Base-by-base conservation (phyloP, 176 grass and related monocot genomes). In the Musa troglodytarum region DNA sequence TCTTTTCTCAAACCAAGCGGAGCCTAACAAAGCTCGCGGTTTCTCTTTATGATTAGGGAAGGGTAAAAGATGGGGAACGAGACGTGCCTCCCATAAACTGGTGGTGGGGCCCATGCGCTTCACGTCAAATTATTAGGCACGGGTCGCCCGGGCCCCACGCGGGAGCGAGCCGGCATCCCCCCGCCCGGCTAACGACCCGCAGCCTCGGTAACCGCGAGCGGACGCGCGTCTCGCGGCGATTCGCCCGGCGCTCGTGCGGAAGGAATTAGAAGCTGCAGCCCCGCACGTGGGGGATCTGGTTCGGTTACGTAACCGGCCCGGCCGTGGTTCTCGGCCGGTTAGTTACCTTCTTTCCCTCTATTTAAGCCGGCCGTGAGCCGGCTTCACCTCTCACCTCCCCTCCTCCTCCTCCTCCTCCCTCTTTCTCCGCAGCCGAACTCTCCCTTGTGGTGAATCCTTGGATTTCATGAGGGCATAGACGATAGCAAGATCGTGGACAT, bases 401-500 rank as follows among this genome's bases (percentile, higher is more conserved):
- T 17, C 12, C 26, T 9, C 17, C 52, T 76, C 68, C 68, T 66
- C 8, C 49, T 20, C 72, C 61, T 80, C 49, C 55, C 22, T 81
- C 50, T 68, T 62, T 11, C 34, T 58, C 64, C 63, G 50, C 15
- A 14, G 54, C 10, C 14, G 34, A 43, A 43, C 34, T 43, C 34
- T 43, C 28, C 28, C 34, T 43, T 43, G 34, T 43, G 34, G 3
- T 43, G 34, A 43, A 6, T 43, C 34, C 34, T 43, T 43, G 3
- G 21, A 8, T 13, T 1, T 61, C 71, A 53, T 26, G 13, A 58
- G 12, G 51, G 25, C 17, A 12, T 64, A 61, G 3, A 17, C 21
- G 28, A 71, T 54, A 75, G 86, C 80, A 82, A 82, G 82, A 83
- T 89, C 73, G 82, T 80, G 65, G 59, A 80, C 82, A 87, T 96